Percentiles rank a stretch among this genome's conserved stretches.
Conservation (phyloP, 345 rosid species). For the Anacardium occidentale region DNA sequence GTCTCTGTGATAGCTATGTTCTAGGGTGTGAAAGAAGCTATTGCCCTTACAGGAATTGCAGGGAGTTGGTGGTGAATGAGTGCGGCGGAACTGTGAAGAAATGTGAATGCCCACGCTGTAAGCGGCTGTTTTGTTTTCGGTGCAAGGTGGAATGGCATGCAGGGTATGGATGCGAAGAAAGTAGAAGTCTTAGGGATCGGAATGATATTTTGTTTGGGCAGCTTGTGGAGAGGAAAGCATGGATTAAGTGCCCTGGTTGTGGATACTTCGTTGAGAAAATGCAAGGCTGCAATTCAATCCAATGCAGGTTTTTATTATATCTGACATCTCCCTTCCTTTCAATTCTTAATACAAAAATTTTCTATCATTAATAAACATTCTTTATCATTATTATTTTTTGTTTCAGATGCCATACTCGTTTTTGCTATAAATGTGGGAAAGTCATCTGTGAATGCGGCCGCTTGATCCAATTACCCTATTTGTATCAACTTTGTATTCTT, state of each 20-base stretch:
- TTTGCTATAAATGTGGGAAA: too few species aligned
- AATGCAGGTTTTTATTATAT: conserved; percentile 27
- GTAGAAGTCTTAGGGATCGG: conserved; percentile 18
- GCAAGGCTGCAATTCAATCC: conserved; percentile 24
- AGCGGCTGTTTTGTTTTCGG: conserved; percentile 26
- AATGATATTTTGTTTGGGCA: conserved; percentile 29
- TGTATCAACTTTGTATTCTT: too few species aligned
- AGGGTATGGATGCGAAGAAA: conserved; percentile 30
- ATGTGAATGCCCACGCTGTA: conserved; percentile 30
- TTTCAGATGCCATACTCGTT: too few species aligned
- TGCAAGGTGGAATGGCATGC: conserved; percentile 36
- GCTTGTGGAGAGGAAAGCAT: conserved; percentile 26
- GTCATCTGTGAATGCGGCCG: too few species aligned
- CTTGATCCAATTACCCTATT: too few species aligned
- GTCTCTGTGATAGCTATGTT: conserved; percentile 21
- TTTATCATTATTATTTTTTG: too few species aligned
- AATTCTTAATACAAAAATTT: too few species aligned
- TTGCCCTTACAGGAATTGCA: conserved; percentile 35
- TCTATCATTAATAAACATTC: too few species aligned
- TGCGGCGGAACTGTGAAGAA: conserved; percentile 30
- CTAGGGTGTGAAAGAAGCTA: conserved; percentile 23
- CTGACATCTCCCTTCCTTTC: background rate
- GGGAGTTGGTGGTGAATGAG: conserved; percentile 31
- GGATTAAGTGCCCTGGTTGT: conserved; percentile 33
- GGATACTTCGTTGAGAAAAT: conserved; percentile 29